phyloP scores from a whole-genome alignment of 306 rosid species.

The apple (Malus domestica) region DNA sequence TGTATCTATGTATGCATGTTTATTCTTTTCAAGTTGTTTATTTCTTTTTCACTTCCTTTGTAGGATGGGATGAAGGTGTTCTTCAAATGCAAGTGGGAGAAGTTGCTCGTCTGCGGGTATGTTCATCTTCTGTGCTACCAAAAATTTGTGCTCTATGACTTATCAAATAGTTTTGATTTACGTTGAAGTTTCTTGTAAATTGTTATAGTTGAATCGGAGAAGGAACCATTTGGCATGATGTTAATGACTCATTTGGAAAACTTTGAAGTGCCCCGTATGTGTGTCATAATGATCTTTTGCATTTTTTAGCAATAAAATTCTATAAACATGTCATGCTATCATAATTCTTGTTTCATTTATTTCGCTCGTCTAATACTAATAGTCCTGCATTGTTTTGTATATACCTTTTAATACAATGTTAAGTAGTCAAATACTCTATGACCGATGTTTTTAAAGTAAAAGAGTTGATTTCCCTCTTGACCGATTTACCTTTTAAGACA shows the following conservation, averaged over 20 bases:
- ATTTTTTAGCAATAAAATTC: background rate
- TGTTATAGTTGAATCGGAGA: background rate
- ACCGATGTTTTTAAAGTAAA: background rate
- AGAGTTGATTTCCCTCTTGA: background rate
- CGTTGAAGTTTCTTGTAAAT: background rate
- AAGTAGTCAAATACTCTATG: background rate
- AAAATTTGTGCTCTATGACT: background rate
- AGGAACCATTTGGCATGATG: background rate
- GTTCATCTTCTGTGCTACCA: background rate
- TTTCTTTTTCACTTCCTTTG: background rate
- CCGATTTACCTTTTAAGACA: background rate
- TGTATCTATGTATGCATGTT: background rate
- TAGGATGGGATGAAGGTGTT: constrained; percentile 99
- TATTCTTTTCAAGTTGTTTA: background rate
- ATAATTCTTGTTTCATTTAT: background rate
- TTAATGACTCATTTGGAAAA: background rate
- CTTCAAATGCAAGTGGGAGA: constrained; percentile 85
- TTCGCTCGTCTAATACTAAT: background rate
- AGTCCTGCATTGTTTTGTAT: background rate
- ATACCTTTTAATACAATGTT: background rate
- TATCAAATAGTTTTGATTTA: background rate
- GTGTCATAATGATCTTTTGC: background rate
- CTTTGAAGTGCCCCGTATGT: background rate
- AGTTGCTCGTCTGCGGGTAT: constrained; percentile 94
- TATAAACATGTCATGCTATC: background rate